Conservation (phyloP, 2,329 filamentous ascomycete species). For the Apiospora pterosperma region DNA sequence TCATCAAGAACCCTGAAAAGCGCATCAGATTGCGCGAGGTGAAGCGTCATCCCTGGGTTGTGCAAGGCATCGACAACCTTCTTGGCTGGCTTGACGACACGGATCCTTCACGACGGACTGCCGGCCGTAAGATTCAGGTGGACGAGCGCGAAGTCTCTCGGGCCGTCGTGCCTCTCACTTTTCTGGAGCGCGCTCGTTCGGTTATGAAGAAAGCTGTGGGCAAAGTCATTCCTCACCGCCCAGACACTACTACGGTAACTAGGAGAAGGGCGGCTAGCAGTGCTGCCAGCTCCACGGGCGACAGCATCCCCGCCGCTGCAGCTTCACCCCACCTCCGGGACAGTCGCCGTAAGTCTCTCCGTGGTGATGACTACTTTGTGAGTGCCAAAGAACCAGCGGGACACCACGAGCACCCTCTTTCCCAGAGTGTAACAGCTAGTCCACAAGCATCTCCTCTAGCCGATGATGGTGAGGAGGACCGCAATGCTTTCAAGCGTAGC, state of each 20-base stretch:
- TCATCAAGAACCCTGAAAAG: constrained; percentile 85
- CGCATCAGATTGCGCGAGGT: constrained; percentile 89
- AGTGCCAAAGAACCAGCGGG: constrained; percentile 36
- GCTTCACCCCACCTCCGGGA: constrained; percentile 53
- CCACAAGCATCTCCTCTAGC: constrained; percentile 48
- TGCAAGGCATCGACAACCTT: constrained; percentile 71
- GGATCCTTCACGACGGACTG: constrained; percentile 73
- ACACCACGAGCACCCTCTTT: constrained; percentile 66
- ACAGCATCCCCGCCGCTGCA: constrained; percentile 43
- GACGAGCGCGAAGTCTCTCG: constrained; percentile 86
- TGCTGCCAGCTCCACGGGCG: constrained; percentile 60
- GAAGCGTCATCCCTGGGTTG: constrained; percentile 90
- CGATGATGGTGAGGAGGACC: constrained; percentile 24
- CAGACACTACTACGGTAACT: constrained; percentile 52
- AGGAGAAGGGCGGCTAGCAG: constrained; percentile 59
- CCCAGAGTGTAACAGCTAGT: constrained; percentile 70
- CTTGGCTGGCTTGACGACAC: constrained; percentile 89
- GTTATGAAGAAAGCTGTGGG: constrained; percentile 66
- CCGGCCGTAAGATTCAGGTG: constrained; percentile 85
- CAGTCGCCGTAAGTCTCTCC: constrained; percentile 49
- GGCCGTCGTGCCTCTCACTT: constrained; percentile 84
- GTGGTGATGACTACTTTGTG: constrained; percentile 53
- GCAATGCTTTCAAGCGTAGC: constrained; percentile 24
- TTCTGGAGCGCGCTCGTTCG: constrained; percentile 80
- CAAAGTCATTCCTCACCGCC: constrained; percentile 60